Evolutionary conservation across 2,329 filamentous ascomycete genomes (phyloP), one percentile per base, ranked within the genome.

Genomic region (Trichophyton mentagrophytes): DNA sequence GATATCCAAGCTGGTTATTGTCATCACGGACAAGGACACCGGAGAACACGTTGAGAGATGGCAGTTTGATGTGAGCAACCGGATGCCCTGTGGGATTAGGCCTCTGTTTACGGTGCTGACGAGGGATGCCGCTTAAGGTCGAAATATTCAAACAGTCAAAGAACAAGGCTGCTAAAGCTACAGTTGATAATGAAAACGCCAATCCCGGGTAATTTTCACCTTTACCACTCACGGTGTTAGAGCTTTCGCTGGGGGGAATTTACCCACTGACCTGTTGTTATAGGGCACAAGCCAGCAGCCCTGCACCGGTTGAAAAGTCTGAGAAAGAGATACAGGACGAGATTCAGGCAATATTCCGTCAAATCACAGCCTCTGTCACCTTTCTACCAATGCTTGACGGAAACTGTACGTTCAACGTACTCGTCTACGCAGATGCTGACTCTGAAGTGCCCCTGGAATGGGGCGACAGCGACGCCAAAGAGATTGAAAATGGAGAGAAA

Each of bases 381-480:
- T 99, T 99, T 72, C 79, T 99, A 11, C 93, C 93, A 0, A 91
- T 97, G 77, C 83, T 99, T 4, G 85, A 89, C 64, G 91, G 91
- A 46, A 89, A 96, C 73, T 99, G 92, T 79, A 97, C 93, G 9
- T 99, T 99, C 80, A 99, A 99, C 70, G 92, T 99, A 56, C 82
- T 99, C 46, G 93, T 99, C 2, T 99, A 99, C 72, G 93, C 93
- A 59, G 92, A 99, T 72, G 91, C 91, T 17, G 91, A 97, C 74
- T 93, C 88, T 62, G 92, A 97, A 56, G 93, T 99, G 13, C 93
- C 93, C 3, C 86, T 99, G 62, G 93, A 99, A 74, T 99, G 93
- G 93, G 93, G 93, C 55, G 93, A 99, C 76, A 96, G 90, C 67
- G 93, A 97, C 74, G 91, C 92, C 60, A 96, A 96, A 78, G 93